These are phyloP conservation scores for Coleophoma crateriformis DNA, from an alignment of 2,329 filamentous ascomycete genomes.

Conservation along the genomic window DNA sequence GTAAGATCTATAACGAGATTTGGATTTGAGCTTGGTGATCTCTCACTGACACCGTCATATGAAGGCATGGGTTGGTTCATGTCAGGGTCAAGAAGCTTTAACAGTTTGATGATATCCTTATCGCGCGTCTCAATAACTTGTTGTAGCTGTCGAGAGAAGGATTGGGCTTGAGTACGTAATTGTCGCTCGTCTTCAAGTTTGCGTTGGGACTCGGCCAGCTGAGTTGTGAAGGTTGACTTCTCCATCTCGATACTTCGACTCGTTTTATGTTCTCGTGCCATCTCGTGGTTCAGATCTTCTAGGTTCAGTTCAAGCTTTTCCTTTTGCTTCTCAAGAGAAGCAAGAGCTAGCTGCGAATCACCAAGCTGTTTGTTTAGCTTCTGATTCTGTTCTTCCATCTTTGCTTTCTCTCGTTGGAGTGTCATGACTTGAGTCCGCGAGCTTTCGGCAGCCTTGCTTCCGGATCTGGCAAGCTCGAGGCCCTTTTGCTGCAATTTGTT, in stretches of 20 bases:
- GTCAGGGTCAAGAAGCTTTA: constrained; percentile 77
- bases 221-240: constrained; percentile 71
- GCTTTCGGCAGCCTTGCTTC: constrained; percentile 77
- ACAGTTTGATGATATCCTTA: constrained; percentile 74
- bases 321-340: constrained; percentile 85
- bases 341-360: constrained; percentile 76
- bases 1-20: constrained; percentile 79
- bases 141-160: constrained; percentile 78
- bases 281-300: constrained; percentile 89
- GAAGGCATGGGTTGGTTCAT: constrained; percentile 46
- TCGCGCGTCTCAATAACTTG: constrained; percentile 72
- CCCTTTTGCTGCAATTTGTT: constrained; percentile 98
- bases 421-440: constrained; percentile 71
- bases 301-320: constrained; percentile 85
- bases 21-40: constrained; percentile 41
- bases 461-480: constrained; percentile 87
- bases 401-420: constrained; percentile 77
- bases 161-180: constrained; percentile 76
- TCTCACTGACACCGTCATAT: constrained; percentile 50
- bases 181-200: constrained; percentile 89
- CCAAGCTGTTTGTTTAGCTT: constrained; percentile 79
- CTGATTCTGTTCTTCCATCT: constrained; percentile 75
- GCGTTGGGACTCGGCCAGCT: constrained; percentile 83
- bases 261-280: constrained; percentile 82
- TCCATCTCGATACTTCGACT: constrained; percentile 87